Base-by-base conservation (phyloP, 352 stramenopile species). In the Albugo laibachii region DNA sequence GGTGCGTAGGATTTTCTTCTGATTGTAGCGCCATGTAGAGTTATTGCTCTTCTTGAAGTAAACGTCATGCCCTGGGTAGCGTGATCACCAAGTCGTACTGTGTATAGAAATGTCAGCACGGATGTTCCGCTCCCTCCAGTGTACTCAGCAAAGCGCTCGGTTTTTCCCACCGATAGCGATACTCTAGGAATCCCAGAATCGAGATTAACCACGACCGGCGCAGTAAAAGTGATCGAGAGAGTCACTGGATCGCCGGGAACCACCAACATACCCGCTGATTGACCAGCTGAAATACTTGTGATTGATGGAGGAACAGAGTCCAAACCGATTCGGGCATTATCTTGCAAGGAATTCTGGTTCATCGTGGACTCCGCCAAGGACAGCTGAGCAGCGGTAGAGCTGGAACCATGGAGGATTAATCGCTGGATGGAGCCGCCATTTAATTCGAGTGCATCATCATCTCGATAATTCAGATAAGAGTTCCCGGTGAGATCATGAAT, bases 351-450 rank as follows among this genome's bases (percentile, higher is more conserved):
- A 41, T 75, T 81, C 1, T 51, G 42, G 13, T 58, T 56, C 21
- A 50, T 24, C 11, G 67, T 83, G 42, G 49, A 39, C 1, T 40
- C 40, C 13, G 55, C 42, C 10, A 87, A 58, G 3, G 69, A 69
- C 34, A 78, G 16, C 2, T 67, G 41, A 0, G 65, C 69, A 18
- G 52, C 45, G 0, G 47, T 52, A 0, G 56, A 47, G 2, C 16
- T 48, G 12, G 45, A 58, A 2, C 58, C 62, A 14, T 51, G 46
- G 16, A 55, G 50, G 2, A 75, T 21, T 11, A 63, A 45, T 4
- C 78, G 63, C 14, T 54, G 65, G 47, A 91, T 86, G 3, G 58
- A 60, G 1, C 70, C 78, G 3, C 65, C 70, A 50, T 88, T 88
- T 19, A 86, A 40, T 24, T 76, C 61, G 13, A 91, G 43, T 13